A percentile compares a stretch with the other conserved stretches of the same genome.
phyloP scores from a whole-genome alignment of 371 early-diverging fungal genomes.

The Funneliformis caledonium region DNA sequence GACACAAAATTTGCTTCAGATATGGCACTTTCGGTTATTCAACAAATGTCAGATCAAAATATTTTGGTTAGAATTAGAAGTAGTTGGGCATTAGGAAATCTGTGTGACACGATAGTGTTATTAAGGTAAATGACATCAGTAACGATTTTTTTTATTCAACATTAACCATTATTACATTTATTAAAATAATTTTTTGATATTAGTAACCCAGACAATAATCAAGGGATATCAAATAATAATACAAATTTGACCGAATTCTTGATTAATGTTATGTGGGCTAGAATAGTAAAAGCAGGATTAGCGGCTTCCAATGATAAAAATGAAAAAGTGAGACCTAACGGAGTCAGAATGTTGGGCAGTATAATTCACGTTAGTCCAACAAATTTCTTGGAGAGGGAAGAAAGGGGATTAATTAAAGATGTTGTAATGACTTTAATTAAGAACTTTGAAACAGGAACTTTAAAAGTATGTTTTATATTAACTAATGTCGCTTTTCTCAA shows the following conservation, averaged over 20 bases:
- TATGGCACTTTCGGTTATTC: conserved; percentile 54
- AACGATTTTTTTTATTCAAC: no score
- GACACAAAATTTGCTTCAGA: conserved; percentile 62
- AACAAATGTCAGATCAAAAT: conserved; percentile 55
- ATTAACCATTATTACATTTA: background rate
- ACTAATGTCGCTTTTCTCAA: background rate
- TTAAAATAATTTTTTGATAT: background rate
- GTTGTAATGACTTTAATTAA: conserved; percentile 63
- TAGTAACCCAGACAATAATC: background rate
- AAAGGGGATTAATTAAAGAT: conserved; percentile 58
- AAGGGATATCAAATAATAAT: background rate
- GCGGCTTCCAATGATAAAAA: conserved; percentile 65
- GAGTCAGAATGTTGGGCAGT: conserved; percentile 75
- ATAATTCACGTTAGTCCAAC: conserved; percentile 62
- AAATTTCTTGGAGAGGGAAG: conserved; percentile 55
- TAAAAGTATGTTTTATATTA: conserved; percentile 59
- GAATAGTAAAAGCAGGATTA: conserved; percentile 56
- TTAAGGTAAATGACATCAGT: conserved; percentile 50
- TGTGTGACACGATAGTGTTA: conserved; percentile 68
- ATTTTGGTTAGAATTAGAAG: conserved; percentile 68
- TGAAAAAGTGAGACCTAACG: conserved; percentile 78
- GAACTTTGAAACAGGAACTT: conserved; percentile 71
- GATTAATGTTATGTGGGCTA: conserved; percentile 51
- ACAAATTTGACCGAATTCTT: conserved; percentile 45
- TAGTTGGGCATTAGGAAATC: conserved; percentile 80